phyloP scores from a whole-genome alignment of 768 basidiomycete species.

The Russula virescens region DNA sequence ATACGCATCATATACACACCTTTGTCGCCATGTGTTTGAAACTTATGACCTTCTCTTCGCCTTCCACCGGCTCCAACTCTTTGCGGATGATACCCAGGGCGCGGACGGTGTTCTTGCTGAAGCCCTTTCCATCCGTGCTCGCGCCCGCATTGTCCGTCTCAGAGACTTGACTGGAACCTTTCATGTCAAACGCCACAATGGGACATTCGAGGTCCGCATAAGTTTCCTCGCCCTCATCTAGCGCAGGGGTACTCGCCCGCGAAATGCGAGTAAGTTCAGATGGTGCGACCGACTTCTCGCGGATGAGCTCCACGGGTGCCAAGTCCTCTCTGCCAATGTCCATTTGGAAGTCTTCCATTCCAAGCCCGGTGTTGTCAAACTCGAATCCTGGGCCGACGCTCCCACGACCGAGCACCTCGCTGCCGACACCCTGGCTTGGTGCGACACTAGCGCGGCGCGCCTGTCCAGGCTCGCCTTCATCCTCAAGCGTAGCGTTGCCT shows the following conservation, averaged over 20 bases:
- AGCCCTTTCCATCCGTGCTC: conserved; percentile 61
- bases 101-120: conserved; percentile 85
- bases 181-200: conserved; percentile 75
- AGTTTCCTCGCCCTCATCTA: conserved; percentile 58
- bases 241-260: conserved; percentile 59
- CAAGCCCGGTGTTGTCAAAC: conserved; percentile 51
- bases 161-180: conserved; percentile 44
- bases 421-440: conserved; percentile 47
- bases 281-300: conserved; percentile 44
- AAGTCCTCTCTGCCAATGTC: conserved; percentile 50
- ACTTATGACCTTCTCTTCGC: conserved; percentile 58
- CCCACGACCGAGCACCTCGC: conserved; percentile 47
- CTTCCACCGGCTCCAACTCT: conserved; percentile 54
- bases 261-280: conserved; percentile 57
- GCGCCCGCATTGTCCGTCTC: conserved; percentile 31
- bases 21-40: conserved; percentile 78
- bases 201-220: conserved; percentile 70
- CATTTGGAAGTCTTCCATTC: conserved; percentile 68
- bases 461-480: conserved; percentile 64
- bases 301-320: conserved; percentile 36
- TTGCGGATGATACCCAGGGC: conserved; percentile 70
- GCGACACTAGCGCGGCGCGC: conserved; percentile 65
- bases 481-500: conserved; percentile 26
- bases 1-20: conserved; percentile 36
- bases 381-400: conserved; percentile 38